Conservation (phyloP, 129 eudicot species). For the Flaveria sonorensis region DNA sequence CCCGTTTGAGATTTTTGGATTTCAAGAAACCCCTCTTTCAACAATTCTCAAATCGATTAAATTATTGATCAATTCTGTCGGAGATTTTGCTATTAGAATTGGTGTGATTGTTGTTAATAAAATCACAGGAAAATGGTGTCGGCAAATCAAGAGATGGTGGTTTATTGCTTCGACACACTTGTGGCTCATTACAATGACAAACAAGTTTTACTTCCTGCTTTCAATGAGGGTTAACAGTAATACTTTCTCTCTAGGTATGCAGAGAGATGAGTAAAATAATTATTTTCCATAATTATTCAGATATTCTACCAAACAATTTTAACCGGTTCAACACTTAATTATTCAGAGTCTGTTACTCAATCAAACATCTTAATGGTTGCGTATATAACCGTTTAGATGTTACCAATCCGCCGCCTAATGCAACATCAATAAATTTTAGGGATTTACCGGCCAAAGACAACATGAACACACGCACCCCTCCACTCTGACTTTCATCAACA, state of each 20-base stretch:
- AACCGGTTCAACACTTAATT: no score
- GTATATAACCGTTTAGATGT: no score
- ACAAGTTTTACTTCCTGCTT: constrained; percentile 71
- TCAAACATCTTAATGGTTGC: no score
- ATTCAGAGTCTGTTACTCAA: no score
- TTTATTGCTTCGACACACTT: constrained; percentile 81
- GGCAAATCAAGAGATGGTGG: constrained; percentile 86
- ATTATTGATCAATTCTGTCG: background rate
- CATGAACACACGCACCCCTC: background rate
- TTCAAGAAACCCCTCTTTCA: constrained; percentile 11
- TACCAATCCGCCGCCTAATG: background rate
- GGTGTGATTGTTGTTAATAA: background rate
- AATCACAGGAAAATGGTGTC: constrained; percentile 53
- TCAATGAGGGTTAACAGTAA: constrained; percentile 82
- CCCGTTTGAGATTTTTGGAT: constrained; percentile 17
- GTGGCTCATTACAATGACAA: constrained; percentile 78
- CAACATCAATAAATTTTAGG: background rate
- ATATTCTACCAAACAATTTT: no score
- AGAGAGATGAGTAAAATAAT: no score
- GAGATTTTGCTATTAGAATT: constrained; percentile 5
- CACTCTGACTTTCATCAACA: background rate
- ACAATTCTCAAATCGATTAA: constrained; percentile 6
- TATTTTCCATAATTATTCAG: no score
- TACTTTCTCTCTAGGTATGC: background rate
- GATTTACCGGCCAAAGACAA: background rate